Conservation (phyloP, 495 filamentous ascomycete species). For the Aspergillus campestris region DNA sequence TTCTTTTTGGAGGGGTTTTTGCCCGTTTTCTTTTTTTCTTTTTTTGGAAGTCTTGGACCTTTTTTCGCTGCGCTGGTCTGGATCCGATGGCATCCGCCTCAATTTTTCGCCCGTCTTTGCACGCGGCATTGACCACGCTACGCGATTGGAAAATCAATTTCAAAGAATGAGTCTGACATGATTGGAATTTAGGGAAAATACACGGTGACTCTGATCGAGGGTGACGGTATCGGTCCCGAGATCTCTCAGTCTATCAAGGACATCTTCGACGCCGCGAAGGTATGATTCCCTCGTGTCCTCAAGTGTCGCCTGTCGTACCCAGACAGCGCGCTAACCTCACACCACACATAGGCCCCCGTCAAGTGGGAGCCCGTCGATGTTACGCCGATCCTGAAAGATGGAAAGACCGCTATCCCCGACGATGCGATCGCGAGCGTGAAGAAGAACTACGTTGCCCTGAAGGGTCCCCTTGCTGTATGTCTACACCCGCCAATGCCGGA, state of each 20-base stretch:
- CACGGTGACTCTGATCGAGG: conserved; percentile 94
- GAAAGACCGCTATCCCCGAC: conserved; percentile 84
- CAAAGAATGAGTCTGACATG: background rate
- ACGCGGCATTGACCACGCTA: no score
- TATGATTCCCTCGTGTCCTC: conserved; percentile 29
- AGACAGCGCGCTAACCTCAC: conserved; percentile 4
- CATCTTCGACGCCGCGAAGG: conserved; percentile 92
- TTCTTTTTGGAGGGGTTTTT: conserved; percentile 11
- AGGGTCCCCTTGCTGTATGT: conserved; percentile 91
- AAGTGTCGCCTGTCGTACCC: background rate
- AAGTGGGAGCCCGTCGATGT: conserved; percentile 97
- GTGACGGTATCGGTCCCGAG: conserved; percentile 96
- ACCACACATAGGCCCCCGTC: conserved; percentile 67
- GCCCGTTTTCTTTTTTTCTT: conserved; percentile 10
- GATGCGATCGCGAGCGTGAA: conserved; percentile 84
- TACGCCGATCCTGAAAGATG: conserved; percentile 82
- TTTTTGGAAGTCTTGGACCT: conserved; percentile 3
- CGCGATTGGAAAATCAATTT: background rate
- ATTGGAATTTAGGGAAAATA: conserved; percentile 65
- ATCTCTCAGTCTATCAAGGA: conserved; percentile 96
- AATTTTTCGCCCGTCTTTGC: background rate
- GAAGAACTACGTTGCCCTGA: conserved; percentile 91
- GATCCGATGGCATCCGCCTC: conserved; percentile 14
- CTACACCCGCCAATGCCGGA: background rate
- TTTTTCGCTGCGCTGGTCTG: conserved; percentile 7